Conservation (phyloP, 1,139 yeast genomes). For the Debaryomyces udenii region DNA sequence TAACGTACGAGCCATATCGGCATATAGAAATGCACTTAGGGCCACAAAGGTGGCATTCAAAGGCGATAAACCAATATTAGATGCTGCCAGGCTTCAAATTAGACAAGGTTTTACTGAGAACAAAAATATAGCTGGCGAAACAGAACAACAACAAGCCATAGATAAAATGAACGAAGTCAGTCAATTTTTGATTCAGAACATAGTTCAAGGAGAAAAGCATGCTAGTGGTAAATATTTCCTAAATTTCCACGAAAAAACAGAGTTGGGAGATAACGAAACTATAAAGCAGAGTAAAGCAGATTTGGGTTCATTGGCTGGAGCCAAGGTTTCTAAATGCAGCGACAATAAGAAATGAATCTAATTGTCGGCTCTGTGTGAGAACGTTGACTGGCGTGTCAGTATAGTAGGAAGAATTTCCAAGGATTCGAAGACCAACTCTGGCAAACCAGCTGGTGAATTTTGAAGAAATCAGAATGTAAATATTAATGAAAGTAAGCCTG, state of each 20-base stretch:
- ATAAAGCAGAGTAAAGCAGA: conserved; percentile 40
- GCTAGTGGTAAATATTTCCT: conserved; percentile 52
- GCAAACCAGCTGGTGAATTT: too few species aligned
- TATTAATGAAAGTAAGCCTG: too few species aligned
- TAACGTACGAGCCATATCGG: conserved; percentile 39
- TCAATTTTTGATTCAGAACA: conserved; percentile 63
- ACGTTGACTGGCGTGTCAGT: too few species aligned
- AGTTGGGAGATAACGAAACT: conserved; percentile 83
- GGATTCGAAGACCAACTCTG: too few species aligned
- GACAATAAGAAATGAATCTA: conserved; percentile 13
- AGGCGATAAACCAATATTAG: conserved; percentile 54
- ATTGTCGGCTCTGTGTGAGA: not conserved
- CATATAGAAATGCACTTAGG: conserved; percentile 70
- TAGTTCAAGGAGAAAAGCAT: conserved; percentile 78
- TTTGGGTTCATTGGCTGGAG: conserved; percentile 48
- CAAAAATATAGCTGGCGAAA: conserved; percentile 28
- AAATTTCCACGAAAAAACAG: conserved; percentile 79
- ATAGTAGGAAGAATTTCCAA: too few species aligned
- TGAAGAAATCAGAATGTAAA: too few species aligned
- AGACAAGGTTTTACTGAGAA: conserved; percentile 58
- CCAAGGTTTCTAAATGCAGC: conserved; percentile 30
- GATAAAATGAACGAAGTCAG: conserved; percentile 70
- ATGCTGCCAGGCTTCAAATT: conserved; percentile 68
- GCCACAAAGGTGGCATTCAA: conserved; percentile 72
- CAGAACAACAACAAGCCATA: conserved; percentile 55